Conservation (phyloP, 31 red algal genomes). For the Asparagopsis taxiformis region DNA sequence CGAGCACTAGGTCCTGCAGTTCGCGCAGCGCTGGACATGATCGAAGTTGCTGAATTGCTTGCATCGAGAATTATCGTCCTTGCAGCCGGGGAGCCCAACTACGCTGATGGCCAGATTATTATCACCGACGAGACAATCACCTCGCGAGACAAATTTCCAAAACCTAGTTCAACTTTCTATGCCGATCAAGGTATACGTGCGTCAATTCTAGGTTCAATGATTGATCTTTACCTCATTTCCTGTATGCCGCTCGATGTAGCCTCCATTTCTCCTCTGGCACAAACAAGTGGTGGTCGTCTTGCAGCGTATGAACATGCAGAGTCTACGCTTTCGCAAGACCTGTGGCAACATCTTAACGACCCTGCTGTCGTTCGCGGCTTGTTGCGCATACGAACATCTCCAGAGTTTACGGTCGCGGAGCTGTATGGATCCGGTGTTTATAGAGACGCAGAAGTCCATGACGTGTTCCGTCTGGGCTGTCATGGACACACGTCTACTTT, state of each 20-base stretch:
- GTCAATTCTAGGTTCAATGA: conserved; percentile 38
- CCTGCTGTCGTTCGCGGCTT: conserved; percentile 55
- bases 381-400: conserved; percentile 27
- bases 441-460: conserved; percentile 40
- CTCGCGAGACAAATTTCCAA: conserved; percentile 14
- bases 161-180: conserved; percentile 24
- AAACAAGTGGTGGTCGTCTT: conserved; percentile 47
- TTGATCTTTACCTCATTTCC: conserved; percentile 47
- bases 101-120: conserved; percentile 27
- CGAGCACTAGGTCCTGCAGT: conserved; percentile 43
- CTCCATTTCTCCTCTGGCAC: conserved; percentile 41
- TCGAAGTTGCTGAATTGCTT: conserved; percentile 38
- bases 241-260: conserved; percentile 34
- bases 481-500: conserved; percentile 56
- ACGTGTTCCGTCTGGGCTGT: conserved; percentile 55
- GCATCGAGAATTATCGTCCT: conserved; percentile 40
- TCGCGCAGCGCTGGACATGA: conserved; percentile 38
- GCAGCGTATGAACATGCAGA: conserved; percentile 22
- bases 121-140: not conserved
- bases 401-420: conserved; percentile 15
- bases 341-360: conserved; percentile 75
- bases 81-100: conserved; percentile 45
- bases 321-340: conserved; percentile 23
- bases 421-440: conserved; percentile 49
- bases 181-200: conserved; percentile 44